Percentiles rank a stretch among this genome's conserved stretches.
Evolutionary conservation across 2,329 filamentous ascomycete genomes (phyloP).

Genomic region (Orbilia blumenaviensis): DNA sequence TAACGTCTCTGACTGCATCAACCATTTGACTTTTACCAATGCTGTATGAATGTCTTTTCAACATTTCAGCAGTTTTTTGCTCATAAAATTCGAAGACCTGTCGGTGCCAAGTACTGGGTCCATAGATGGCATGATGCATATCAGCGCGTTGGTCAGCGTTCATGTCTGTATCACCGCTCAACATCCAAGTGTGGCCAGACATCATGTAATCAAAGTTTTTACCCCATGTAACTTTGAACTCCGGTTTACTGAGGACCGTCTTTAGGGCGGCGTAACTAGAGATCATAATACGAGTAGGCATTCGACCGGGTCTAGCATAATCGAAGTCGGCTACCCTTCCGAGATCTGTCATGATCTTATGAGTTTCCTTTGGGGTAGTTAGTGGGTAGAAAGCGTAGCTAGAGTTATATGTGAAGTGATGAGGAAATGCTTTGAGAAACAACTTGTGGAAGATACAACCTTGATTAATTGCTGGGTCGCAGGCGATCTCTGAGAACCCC

Average conservation of each 20-base stretch:
- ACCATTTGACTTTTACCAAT: constrained; percentile 70
- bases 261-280: constrained; percentile 71
- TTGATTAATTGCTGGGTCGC: constrained; percentile 77
- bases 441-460: constrained; percentile 88
- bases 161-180: constrained; percentile 66
- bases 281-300: constrained; percentile 67
- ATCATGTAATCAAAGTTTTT: constrained; percentile 72
- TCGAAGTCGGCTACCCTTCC: constrained; percentile 74
- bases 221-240: constrained; percentile 74
- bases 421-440: constrained; percentile 79
- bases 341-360: constrained; percentile 74
- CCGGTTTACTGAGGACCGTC: constrained; percentile 69
- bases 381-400: constrained; percentile 82
- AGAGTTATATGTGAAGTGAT: constrained; percentile 79
- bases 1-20: constrained; percentile 72
- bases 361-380: constrained; percentile 76
- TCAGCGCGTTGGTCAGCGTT: constrained; percentile 66
- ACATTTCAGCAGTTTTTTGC: constrained; percentile 69
- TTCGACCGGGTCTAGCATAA: constrained; percentile 69
- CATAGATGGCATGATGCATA: constrained; percentile 69
- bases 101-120: constrained; percentile 69
- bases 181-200: constrained; percentile 67
- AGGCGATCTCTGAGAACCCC: constrained; percentile 79
- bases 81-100: constrained; percentile 75
- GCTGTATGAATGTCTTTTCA: constrained; percentile 72